Evolutionary conservation across 1,284 basidiomycete species (phyloP).

Genomic region (Cutaneotrichosporon curvatum): DNA sequence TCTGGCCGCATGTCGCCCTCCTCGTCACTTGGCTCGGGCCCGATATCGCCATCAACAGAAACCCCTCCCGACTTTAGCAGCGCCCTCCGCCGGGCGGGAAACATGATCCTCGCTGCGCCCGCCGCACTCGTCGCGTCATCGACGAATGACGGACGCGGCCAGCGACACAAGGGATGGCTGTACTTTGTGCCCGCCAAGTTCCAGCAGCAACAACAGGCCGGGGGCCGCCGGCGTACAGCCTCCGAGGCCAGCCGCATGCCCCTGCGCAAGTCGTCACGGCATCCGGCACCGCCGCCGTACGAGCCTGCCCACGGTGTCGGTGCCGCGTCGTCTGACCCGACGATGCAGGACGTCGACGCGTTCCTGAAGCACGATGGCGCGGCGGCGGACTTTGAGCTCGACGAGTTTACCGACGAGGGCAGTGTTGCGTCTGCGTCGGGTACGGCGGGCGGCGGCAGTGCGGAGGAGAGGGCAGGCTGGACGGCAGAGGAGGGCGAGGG

Average conservation of each 20-base stretch:
- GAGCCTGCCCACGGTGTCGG: neutral
- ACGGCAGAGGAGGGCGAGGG: neutral
- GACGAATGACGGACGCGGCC: conserved; percentile 17
- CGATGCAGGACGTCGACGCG: conserved; percentile 32
- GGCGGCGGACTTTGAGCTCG: neutral
- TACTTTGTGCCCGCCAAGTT: conserved; percentile 44
- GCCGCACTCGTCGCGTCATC: conserved; percentile 21
- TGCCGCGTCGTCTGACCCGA: conserved; percentile 6
- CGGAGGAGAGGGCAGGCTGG: neutral
- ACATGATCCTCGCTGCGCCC: conserved; percentile 38
- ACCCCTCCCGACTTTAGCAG: conserved; percentile 22
- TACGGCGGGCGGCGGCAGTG: neutral
- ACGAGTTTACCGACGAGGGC: neutral
- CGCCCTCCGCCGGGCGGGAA: conserved; percentile 35
- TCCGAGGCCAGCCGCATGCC: conserved; percentile 37
- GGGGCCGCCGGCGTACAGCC: conserved; percentile 29
- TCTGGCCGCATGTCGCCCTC: conserved; percentile 8
- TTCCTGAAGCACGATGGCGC: conserved; percentile 21
- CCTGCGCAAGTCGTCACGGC: conserved; percentile 15
- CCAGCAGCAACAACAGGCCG: conserved; percentile 19
- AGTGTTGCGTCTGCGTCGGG: too few relatives aligned
- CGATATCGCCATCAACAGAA: conserved; percentile 14
- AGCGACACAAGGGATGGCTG: conserved; percentile 28
- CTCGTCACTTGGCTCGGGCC: conserved; percentile 1
- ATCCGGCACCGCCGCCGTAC: conserved; percentile 6